These are phyloP conservation scores for Sphagnum contortum DNA, from an alignment of 225 moss, liverwort and hornwort genomes.

Conservation along the genomic window DNA sequence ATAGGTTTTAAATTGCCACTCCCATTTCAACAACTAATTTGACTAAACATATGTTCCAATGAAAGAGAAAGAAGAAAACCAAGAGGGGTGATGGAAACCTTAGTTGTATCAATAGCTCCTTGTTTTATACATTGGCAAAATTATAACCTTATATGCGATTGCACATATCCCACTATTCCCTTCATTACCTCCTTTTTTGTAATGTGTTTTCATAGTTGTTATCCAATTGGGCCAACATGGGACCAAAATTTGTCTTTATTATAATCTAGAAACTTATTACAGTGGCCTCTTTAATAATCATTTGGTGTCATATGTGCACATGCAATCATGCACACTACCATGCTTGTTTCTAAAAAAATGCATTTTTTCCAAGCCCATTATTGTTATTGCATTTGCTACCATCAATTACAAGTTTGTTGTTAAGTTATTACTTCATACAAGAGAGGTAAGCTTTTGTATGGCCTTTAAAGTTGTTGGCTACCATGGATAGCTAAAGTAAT, in stretches of 20 bases:
- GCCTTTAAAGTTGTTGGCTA: no score
- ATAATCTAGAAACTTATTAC: constrained; percentile 39
- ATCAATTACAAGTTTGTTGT: neutral
- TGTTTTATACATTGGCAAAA: constrained; percentile 76
- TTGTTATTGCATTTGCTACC: neutral
- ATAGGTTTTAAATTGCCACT: neutral
- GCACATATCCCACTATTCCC: constrained; percentile 6
- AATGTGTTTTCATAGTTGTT: no score
- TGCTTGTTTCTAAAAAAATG: constrained; percentile 97
- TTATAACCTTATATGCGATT: constrained; percentile 71
- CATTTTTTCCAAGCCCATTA: neutral
- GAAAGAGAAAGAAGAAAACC: neutral
- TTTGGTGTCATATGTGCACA: constrained; percentile 95
- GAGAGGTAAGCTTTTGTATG: no score
- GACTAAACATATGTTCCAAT: neutral
- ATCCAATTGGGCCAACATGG: no score
- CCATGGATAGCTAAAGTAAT: no score
- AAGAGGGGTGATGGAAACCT: constrained; percentile 28
- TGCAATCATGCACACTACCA: constrained; percentile 90
- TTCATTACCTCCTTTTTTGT: no score
- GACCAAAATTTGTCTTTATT: neutral
- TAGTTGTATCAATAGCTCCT: constrained; percentile 86
- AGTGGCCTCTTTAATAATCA: constrained; percentile 95
- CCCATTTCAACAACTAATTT: no score
- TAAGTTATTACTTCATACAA: no score